phyloP scores from a whole-genome alignment of 2,329 filamentous ascomycete species.

The Venturia oleaginea region DNA sequence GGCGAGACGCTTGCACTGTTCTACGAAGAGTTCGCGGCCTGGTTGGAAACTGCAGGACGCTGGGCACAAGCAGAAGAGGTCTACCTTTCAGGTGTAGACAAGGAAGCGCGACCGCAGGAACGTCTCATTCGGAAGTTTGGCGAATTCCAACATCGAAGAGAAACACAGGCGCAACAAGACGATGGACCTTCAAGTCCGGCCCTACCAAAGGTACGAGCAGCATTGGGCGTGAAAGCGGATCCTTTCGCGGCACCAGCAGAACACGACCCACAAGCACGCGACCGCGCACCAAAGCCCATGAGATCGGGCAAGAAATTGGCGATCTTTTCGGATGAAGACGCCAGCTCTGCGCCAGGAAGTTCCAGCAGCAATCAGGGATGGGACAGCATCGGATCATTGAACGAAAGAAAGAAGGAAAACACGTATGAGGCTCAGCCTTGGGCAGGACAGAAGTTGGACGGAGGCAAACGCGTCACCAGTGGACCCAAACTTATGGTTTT shows the following conservation, averaged over 20 bases:
- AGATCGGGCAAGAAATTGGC: slow-evolving; percentile 72
- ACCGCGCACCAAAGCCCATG: slow-evolving; percentile 31
- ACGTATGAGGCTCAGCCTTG: slow-evolving; percentile 75
- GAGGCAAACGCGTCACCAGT: slow-evolving; percentile 69
- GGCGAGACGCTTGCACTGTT: slow-evolving; percentile 82
- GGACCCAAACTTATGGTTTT: slow-evolving; percentile 83
- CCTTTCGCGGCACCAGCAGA: slow-evolving; percentile 61
- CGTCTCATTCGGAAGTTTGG: slow-evolving; percentile 80
- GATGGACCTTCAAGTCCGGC: slow-evolving; percentile 75
- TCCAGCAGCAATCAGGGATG: slow-evolving; percentile 61
- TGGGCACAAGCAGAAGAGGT: slow-evolving; percentile 93
- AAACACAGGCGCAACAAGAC: slow-evolving; percentile 52
- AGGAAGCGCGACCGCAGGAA: slow-evolving; percentile 73
- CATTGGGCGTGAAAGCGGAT: slow-evolving; percentile 75
- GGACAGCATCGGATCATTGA: slow-evolving; percentile 82
- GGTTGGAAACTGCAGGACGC: slow-evolving; percentile 74
- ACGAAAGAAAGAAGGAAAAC: slow-evolving; percentile 92
- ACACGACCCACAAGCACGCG: slow-evolving; percentile 57
- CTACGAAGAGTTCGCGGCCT: slow-evolving; percentile 94
- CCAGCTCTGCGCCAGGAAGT: slow-evolving; percentile 45
- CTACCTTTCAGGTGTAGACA: slow-evolving; percentile 80
- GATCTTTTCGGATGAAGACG: slow-evolving; percentile 59
- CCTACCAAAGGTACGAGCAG: slow-evolving; percentile 71
- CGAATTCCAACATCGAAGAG: slow-evolving; percentile 76
- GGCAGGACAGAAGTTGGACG: slow-evolving; percentile 84